Evolutionary conservation across 2,329 filamentous ascomycete species (phyloP), one percentile per base, ranked within the genome.

Genomic region (Penicillium sp.): DNA sequence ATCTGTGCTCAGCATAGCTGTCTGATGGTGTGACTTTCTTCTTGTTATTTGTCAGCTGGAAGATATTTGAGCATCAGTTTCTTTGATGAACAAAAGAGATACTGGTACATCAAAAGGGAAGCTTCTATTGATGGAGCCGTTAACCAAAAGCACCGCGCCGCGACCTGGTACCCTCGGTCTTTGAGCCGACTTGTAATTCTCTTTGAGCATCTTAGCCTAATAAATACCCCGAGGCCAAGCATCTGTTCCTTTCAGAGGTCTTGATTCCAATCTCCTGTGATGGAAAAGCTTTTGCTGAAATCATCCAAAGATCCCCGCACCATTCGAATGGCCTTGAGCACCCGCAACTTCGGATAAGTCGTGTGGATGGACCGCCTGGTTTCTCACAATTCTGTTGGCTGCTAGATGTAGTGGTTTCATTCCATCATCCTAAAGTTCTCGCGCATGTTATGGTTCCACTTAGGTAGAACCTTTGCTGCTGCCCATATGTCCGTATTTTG

Each of bases 21-120:
- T 73, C 66, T 47, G 72, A 65, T 66, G 86, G 83, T 12, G 86
- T 76, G 2, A 82, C 82, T 45, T 84, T 74, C 67, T 87, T 84
- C 71, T 86, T 84, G 66, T 86, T 87, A 34, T 84, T 84, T 85
- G 64, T 35, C 14, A 14, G 14, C 7, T n/a, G 31, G 47, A 5
- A n/a, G 12, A 35, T 15, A 22, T 6, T n/a, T 22, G 47, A 37
- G 1, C 6, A 1, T 0, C 22, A n/a, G 1, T 31, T 10, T 17
- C 47, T n/a, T 12, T 43, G n/a, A 6, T 22, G 6, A n/a, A 25
- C 17, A 4, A 43, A 10, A 5, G 5, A 43, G 5, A 43, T 22
- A n/a, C 2, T 39, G n/a, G 3, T 39, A 15, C n/a, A 17, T 17
- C 38, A 8, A 17, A 17, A 39, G 15, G 17, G 20, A 31, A 6